phyloP scores from a whole-genome alignment of 768 basidiomycete species.

The Mycena crocata region DNA sequence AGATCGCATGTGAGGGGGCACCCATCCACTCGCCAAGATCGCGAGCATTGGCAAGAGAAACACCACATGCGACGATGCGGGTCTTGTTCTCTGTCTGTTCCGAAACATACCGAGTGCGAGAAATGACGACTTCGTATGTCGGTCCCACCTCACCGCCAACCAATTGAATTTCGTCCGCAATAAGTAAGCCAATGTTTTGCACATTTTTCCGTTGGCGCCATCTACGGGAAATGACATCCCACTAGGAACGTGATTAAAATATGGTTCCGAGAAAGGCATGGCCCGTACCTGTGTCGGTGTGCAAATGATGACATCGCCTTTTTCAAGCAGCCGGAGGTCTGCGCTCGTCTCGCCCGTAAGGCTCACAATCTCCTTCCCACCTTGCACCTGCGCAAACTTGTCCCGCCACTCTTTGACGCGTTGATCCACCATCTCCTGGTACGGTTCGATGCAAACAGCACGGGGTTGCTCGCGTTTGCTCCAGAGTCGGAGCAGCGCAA shows the following conservation, averaged over 20 bases:
- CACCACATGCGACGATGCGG: constrained; percentile 93
- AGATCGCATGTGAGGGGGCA: constrained; percentile 91
- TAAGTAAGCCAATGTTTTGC: constrained; percentile 90
- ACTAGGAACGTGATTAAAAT: constrained; percentile 58
- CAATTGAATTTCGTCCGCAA: constrained; percentile 95
- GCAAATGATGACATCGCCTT: constrained; percentile 93
- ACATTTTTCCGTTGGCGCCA: constrained; percentile 99
- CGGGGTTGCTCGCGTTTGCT: constrained; percentile 83
- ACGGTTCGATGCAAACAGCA: constrained; percentile 96
- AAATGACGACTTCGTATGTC: constrained; percentile 96
- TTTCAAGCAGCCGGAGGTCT: constrained; percentile 89
- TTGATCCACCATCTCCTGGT: constrained; percentile 96
- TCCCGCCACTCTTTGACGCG: constrained; percentile 89
- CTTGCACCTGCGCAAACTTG: constrained; percentile 86
- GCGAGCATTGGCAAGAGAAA: constrained; percentile 94
- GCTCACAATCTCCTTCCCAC: constrained; percentile 93
- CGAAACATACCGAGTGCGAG: constrained; percentile 95
- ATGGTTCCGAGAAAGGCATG: background rate
- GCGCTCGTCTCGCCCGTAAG: constrained; percentile 95
- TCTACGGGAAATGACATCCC: constrained; percentile 93
- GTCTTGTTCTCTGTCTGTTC: constrained; percentile 94
- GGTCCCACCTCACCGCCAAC: constrained; percentile 96
- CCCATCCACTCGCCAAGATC: constrained; percentile 99
- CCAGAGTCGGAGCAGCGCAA: constrained; percentile 95
- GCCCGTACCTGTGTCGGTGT: constrained; percentile 86